phyloP scores from a whole-genome alignment of 2,329 filamentous ascomycete species.

The Diaporthe sp. region DNA sequence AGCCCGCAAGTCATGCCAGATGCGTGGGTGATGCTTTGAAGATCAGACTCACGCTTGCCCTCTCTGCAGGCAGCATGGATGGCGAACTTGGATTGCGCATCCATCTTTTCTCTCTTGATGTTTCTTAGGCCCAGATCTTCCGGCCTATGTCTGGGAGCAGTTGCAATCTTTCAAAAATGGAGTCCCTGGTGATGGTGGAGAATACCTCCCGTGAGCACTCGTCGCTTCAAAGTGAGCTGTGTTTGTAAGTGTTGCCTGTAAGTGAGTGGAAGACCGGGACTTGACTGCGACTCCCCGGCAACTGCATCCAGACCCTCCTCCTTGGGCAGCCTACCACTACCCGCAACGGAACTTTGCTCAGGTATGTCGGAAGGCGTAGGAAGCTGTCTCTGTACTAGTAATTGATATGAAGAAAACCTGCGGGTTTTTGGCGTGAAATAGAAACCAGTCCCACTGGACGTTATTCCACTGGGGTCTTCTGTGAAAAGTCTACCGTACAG shows the following conservation, averaged over 20 bases:
- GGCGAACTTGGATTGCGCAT: slow-evolving; percentile 75
- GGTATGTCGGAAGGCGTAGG: background rate
- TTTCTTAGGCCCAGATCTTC: background rate
- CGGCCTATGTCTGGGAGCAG: background rate
- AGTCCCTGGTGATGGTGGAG: background rate
- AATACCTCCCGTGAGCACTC: slow-evolving; percentile 2
- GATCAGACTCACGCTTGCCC: slow-evolving; percentile 76
- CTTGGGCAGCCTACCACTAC: too few relatives aligned
- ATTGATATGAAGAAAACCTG: background rate
- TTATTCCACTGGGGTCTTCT: background rate
- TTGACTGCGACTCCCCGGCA: background rate
- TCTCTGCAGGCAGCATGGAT: slow-evolving; percentile 91
- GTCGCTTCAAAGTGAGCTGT: slow-evolving; percentile 8
- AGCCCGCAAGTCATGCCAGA: slow-evolving; percentile 15
- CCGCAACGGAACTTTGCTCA: background rate
- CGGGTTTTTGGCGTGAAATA: background rate
- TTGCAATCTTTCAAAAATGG: background rate
- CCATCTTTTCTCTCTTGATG: slow-evolving; percentile 43
- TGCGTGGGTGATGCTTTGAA: background rate
- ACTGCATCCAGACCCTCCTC: background rate
- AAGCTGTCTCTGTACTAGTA: too few relatives aligned
- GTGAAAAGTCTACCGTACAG: background rate
- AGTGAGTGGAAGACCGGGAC: background rate
- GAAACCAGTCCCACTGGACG: background rate
- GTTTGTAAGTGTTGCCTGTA: slow-evolving; percentile 49